Percentiles rank a stretch among this genome's conserved stretches.
Conservation (phyloP, 139 green algal genomes). For the Chlorella vulgaris region DNA sequence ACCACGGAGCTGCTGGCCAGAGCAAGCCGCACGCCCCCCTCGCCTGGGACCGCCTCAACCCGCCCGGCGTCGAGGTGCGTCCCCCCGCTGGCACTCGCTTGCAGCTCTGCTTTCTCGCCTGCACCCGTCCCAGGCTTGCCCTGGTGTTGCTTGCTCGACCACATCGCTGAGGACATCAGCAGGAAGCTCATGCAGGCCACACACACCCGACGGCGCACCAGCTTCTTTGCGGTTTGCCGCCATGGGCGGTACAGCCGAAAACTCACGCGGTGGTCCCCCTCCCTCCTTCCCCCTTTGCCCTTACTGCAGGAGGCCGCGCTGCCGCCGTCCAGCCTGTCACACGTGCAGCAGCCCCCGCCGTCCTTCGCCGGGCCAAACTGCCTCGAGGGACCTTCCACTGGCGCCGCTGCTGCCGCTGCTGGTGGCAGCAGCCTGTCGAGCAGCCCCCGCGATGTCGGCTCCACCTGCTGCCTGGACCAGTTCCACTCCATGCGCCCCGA, state of each 20-base stretch:
- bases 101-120: neutral
- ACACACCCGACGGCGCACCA: too few species aligned
- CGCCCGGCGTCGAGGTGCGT: neutral
- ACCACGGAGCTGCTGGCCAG: too few species aligned
- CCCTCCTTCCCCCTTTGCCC: too few species aligned
- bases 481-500: slow-evolving; percentile 11
- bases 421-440: neutral
- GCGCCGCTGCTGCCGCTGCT: neutral
- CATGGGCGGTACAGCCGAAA: too few species aligned
- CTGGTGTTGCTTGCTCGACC: too few species aligned
- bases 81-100: neutral
- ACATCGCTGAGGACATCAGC: too few species aligned
- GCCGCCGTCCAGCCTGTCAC: neutral
- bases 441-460: neutral
- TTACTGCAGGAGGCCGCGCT: neutral
- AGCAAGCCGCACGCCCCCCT: neutral
- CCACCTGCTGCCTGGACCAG: slow-evolving; percentile 23
- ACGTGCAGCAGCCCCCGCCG: neutral
- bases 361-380: neutral
- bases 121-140: too few species aligned
- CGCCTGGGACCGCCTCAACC: neutral
- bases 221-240: too few species aligned
- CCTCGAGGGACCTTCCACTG: too few species aligned
- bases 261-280: too few species aligned
- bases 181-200: too few species aligned